Base-by-base conservation (phyloP, 345 rosid genomes). In the Psidium friedrichsthalianum region DNA sequence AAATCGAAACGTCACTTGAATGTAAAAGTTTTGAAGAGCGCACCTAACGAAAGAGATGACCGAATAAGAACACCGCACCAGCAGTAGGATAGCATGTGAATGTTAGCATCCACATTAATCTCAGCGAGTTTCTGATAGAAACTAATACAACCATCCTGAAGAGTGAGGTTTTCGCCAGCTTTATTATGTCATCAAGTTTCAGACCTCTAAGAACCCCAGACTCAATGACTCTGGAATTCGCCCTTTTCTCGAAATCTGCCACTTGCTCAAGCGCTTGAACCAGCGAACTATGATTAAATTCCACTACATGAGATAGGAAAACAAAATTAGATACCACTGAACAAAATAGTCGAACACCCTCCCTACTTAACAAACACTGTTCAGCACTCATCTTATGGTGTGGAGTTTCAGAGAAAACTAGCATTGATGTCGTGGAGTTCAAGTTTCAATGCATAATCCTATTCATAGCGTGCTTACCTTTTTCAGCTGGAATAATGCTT, bases 51-150 rank as follows among this genome's bases (percentile, higher is more conserved):
- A 58, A 96, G 95, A 82, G 95, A 93, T 76, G 96, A 91, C 82
- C 94, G 92, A 86, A 98, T 96, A 86, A 98, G 98, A 87, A 93
- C 98, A 85, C 91, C 97, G 84, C 97, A 96, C 99, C 99, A 98
- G 91, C 98, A 98, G 87, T 95, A 96, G 12, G 99, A 98, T 83
- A 96, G 94, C 64, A 98, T 88, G 56, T 96, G 96, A 87, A 94
- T 86, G 57, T 92, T 87, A 44, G 93, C 92, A 88, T 92, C 92
- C 88, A 92, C 82, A 56, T 93, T 92, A 85, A 88, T 90, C 87
- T 90, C 88, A 32, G 91, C 82, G 83, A 95, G 87, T 87, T 91
- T 95, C 89, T 92, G 90, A 84, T 96, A 93, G 92, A 98, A 95
- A 74, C 78, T 58, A 36, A 89, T 89, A 90, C 99, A 98, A 42